These are phyloP conservation scores for Manihot esculenta DNA, from an alignment of 441 rosid species.

Conservation along the genomic window DNA sequence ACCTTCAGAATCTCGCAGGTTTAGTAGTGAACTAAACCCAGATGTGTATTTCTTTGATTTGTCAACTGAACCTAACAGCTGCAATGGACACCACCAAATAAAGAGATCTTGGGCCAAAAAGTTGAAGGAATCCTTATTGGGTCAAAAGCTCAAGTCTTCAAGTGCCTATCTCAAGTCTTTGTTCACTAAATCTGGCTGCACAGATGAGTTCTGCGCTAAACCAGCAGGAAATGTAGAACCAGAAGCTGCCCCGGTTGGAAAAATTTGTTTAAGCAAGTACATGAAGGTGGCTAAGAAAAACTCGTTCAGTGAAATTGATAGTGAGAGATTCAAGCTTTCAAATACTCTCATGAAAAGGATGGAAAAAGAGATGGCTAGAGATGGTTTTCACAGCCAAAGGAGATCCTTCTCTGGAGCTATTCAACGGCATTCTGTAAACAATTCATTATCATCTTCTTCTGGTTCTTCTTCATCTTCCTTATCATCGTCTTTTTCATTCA, in stretches of 20 bases:
- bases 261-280: constrained; percentile 28
- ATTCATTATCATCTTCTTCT: constrained; percentile 43
- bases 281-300: constrained; percentile 36
- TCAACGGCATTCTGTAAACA: constrained; percentile 48
- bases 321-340: constrained; percentile 28
- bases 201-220: constrained; percentile 44
- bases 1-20: constrained; percentile 54
- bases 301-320: constrained; percentile 28
- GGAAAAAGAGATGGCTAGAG: constrained; percentile 37
- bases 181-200: constrained; percentile 55
- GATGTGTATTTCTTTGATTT: constrained; percentile 64
- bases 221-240: constrained; percentile 32
- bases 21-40: constrained; percentile 51
- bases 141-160: constrained; percentile 71
- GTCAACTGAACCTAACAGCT: constrained; percentile 48
- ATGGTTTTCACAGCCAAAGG: constrained; percentile 41
- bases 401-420: constrained; percentile 80
- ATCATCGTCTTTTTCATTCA: constrained; percentile 61
- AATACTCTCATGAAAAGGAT: constrained; percentile 29
- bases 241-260: constrained; percentile 21
- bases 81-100: constrained; percentile 30
- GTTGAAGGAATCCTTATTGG: constrained; percentile 51
- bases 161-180: constrained; percentile 58
- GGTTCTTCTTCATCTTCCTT: constrained; percentile 54
- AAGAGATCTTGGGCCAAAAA: constrained; percentile 55